A percentile compares a stretch with the other conserved stretches of the same genome.
Conservation (phyloP, 2,329 filamentous ascomycete species). For the Alternaria viburni region DNA sequence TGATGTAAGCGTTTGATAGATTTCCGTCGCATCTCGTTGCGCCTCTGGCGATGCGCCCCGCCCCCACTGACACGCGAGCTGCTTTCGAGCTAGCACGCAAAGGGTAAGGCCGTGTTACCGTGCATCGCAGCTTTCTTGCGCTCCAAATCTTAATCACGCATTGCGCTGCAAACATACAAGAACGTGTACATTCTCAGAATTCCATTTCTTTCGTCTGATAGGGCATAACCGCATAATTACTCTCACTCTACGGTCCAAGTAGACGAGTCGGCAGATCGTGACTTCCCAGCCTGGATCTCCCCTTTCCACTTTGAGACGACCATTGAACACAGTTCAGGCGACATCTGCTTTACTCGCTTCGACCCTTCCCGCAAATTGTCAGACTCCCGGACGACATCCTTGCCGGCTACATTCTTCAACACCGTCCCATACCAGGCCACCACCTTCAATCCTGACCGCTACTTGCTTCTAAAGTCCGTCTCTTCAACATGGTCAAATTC, state of each 20-base stretch:
- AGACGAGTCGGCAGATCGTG: background rate
- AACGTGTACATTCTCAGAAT: background rate
- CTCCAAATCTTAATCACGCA: constrained; percentile 4
- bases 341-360: background rate
- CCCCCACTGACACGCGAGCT: constrained; percentile 16
- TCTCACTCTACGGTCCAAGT: background rate
- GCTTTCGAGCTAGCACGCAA: background rate
- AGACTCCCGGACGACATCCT: background rate
- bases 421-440: background rate
- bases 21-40: constrained; percentile 3
- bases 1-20: background rate
- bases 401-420: background rate
- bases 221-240: background rate
- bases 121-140: constrained; percentile 5
- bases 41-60: constrained; percentile 9
- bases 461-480: background rate
- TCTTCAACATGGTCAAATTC: constrained; percentile 63
- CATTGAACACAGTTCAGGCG: background rate
- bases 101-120: background rate
- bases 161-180: background rate
- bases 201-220: background rate
- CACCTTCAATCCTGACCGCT: constrained; percentile 1
- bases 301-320: background rate
- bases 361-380: background rate
- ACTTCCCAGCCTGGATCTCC: background rate